phyloP scores from a whole-genome alignment of 2,329 filamentous ascomycete species.

The Fusarium newnesense region DNA sequence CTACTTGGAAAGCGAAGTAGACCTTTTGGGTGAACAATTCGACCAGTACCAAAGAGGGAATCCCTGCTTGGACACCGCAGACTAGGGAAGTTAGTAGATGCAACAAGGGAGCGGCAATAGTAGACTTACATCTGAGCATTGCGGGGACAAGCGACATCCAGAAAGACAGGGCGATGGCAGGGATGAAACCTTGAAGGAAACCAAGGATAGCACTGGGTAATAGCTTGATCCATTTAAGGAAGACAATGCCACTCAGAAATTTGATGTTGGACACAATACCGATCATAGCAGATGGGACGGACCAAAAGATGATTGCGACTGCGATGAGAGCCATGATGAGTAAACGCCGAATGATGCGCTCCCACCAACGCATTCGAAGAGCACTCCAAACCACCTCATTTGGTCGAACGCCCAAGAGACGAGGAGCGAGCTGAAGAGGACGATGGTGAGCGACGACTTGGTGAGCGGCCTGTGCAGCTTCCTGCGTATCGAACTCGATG shows the following conservation, averaged over 20 bases:
- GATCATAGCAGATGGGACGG: slow-evolving; percentile 78
- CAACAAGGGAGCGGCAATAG: accelerated
- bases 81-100: slow-evolving; percentile 54
- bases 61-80: slow-evolving; percentile 81
- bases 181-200: slow-evolving; percentile 85
- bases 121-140: slow-evolving; percentile 70
- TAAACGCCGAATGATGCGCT: slow-evolving; percentile 78
- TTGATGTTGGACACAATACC: slow-evolving; percentile 87
- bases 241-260: slow-evolving; percentile 71
- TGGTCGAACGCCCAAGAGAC: slow-evolving; percentile 85
- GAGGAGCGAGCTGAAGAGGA: slow-evolving; percentile 85
- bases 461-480: slow-evolving; percentile 85
- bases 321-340: slow-evolving; percentile 77
- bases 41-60: slow-evolving; percentile 80
- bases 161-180: slow-evolving; percentile 79
- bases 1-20: slow-evolving; percentile 90
- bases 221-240: slow-evolving; percentile 77
- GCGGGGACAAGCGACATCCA: slow-evolving; percentile 89
- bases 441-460: slow-evolving; percentile 90
- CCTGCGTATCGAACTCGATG: slow-evolving; percentile 86
- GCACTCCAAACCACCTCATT: slow-evolving; percentile 89
- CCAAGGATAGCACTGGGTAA: slow-evolving; percentile 80
- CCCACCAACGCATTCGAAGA: slow-evolving; percentile 86
- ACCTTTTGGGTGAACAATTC: slow-evolving; percentile 91
- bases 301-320: slow-evolving; percentile 88